Base-by-base conservation (phyloP, 257 asterid species). In the Fraxinus americana region DNA sequence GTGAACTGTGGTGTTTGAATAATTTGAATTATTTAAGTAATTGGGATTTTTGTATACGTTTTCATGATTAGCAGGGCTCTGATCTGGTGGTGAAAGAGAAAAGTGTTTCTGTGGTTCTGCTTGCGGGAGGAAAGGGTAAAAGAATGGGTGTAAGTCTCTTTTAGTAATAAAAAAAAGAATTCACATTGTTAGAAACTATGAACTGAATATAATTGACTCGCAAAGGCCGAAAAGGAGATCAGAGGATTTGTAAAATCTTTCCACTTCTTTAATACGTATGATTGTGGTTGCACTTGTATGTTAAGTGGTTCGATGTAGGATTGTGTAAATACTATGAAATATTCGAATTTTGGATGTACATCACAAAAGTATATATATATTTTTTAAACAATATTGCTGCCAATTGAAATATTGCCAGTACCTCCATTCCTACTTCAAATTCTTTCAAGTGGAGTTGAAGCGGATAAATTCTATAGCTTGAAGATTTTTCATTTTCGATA, bases 121-220 rank as follows among this genome's bases (percentile, higher is more conserved):
- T 96, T 78, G 97, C 99, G 25, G 99, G 99, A 80, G 99, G 99
- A 67, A 89, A 90, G 85, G 98, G 99, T 35, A 96, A 96, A 83
- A 90, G 97, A 86, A 96, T 96, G 98, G 98, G 98, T 8, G 99
- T 93, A 88, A 85, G 91, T 79, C 36, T 63, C 69, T 4, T 63
- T 63, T 12, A 57, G 66, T n/a, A 57, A 57, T 19, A 52, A 48
- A 48, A 8, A 39, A 9, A 4, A 14, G 17, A 52, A 17, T n/a
- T 10, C 66, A 57, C 10, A 57, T 57, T 57, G 66, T 57, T 57
- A 57, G n/a, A 48, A 48, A 57, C 27, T n/a, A 57, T 57, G 1
- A 57, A 57, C 66, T 57, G 59, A 14, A 48, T 48, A 48, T 48
- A 48, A 57, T 57, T 57, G 25, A 57, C 25, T n/a, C 66, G 21